These are phyloP conservation scores for Cardamine chenopodiifolia DNA, from an alignment of 345 rosid genomes.

Conservation along the genomic window DNA sequence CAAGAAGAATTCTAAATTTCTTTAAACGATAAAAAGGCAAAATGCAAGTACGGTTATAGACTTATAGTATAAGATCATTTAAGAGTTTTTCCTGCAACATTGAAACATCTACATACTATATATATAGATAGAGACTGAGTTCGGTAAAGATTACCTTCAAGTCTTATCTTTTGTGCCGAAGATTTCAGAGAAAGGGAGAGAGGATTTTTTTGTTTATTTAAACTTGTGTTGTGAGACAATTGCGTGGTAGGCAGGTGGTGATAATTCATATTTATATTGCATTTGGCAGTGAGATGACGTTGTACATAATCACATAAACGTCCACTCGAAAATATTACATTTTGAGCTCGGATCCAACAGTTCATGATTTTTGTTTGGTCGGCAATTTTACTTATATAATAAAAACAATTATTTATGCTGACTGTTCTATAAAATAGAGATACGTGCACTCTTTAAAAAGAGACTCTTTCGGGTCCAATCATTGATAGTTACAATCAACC, in stretches of 20 bases:
- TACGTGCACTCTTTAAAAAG: too few relatives aligned
- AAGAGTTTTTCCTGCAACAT: too few relatives aligned
- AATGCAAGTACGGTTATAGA: too few relatives aligned
- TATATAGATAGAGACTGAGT: neutral
- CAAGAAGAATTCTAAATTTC: too few relatives aligned
- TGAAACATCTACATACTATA: too few relatives aligned
- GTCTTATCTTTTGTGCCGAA: neutral
- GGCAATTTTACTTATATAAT: neutral
- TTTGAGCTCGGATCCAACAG: neutral
- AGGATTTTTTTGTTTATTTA: too few relatives aligned
- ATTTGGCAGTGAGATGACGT: neutral
- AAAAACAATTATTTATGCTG: too few relatives aligned
- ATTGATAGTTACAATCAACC: neutral
- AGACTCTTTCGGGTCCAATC: neutral
- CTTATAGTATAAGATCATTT: too few relatives aligned
- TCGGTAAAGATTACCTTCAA: constrained; percentile 20
- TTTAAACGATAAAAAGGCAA: too few relatives aligned
- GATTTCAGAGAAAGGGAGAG: neutral
- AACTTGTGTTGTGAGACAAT: too few relatives aligned
- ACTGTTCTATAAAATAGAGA: too few relatives aligned
- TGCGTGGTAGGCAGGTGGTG: neutral
- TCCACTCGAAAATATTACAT: neutral
- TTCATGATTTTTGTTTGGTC: neutral
- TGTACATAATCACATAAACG: neutral
- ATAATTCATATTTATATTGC: neutral